phyloP scores from a whole-genome alignment of 768 basidiomycete genomes.

The Phylloporus scabripes region DNA sequence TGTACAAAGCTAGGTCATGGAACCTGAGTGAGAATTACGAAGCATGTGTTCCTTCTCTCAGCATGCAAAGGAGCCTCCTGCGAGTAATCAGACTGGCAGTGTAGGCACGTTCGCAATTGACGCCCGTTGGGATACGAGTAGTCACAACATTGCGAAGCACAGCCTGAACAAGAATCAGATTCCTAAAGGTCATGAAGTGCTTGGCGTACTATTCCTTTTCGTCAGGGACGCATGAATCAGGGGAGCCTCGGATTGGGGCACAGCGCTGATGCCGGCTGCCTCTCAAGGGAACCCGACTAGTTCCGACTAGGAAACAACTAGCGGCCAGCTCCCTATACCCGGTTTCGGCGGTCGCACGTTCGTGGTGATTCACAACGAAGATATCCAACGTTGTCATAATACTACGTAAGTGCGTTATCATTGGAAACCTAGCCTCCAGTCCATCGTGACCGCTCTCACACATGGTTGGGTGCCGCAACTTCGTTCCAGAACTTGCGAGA shows the following conservation, averaged over 20 bases:
- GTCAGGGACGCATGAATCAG: neutral
- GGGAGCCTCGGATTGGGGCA: no score
- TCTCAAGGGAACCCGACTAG: neutral
- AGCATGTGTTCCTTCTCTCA: neutral
- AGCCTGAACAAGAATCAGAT: no score
- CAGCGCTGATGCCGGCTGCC: neutral
- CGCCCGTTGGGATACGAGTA: neutral
- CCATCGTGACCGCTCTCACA: neutral
- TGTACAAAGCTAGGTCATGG: neutral
- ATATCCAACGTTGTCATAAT: neutral
- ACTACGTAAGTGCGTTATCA: neutral
- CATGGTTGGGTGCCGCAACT: neutral
- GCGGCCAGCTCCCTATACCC: neutral
- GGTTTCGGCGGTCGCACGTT: neutral
- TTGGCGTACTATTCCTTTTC: no score
- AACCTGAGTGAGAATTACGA: neutral
- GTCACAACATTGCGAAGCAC: no score
- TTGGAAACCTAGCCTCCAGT: neutral
- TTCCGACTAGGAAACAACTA: neutral
- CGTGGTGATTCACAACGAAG: neutral
- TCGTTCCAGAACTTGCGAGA: neutral
- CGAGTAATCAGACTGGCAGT: neutral
- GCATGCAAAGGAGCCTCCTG: neutral
- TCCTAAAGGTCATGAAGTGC: no score
- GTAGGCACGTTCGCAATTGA: neutral